phyloP scores from a whole-genome alignment of 257 asterid genomes.

The Solanum sejunctum region DNA sequence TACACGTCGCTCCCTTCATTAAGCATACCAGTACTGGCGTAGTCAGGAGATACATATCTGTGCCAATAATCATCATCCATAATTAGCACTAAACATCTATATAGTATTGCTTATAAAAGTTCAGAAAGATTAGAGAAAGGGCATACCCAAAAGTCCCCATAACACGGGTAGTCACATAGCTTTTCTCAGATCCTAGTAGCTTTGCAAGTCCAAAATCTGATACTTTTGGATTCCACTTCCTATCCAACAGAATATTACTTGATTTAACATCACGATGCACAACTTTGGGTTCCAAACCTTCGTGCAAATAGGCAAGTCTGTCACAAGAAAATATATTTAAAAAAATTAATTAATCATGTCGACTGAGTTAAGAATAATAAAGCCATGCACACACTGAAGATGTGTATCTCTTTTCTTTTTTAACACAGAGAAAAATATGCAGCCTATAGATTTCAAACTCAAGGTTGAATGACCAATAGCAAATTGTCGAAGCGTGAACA shows the following conservation, averaged over 20 bases:
- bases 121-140: conserved; percentile 3
- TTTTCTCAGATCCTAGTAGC: conserved; percentile 76
- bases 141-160: conserved; percentile 99
- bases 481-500: background rate
- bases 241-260: conserved; percentile 87
- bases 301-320: conserved; percentile 95
- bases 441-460: background rate
- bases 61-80: background rate
- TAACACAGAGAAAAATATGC: background rate
- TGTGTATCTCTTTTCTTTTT: background rate
- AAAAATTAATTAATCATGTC: background rate
- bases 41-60: conserved; percentile 99
- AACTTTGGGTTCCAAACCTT: conserved; percentile 97
- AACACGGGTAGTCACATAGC: conserved; percentile 92
- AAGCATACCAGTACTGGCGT: conserved; percentile 97
- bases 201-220: conserved; percentile 99
- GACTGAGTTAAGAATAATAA: background rate
- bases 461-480: background rate
- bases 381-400: background rate
- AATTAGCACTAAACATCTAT: background rate
- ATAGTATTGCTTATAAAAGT: background rate
- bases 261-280: conserved; percentile 98
- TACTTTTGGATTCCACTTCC: conserved; percentile 81
- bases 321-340: background rate
- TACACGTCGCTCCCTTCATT: conserved; percentile 89